These are phyloP conservation scores for Colletotrichum orbiculare DNA, from an alignment of 2,329 filamentous ascomycete species.

Conservation along the genomic window DNA sequence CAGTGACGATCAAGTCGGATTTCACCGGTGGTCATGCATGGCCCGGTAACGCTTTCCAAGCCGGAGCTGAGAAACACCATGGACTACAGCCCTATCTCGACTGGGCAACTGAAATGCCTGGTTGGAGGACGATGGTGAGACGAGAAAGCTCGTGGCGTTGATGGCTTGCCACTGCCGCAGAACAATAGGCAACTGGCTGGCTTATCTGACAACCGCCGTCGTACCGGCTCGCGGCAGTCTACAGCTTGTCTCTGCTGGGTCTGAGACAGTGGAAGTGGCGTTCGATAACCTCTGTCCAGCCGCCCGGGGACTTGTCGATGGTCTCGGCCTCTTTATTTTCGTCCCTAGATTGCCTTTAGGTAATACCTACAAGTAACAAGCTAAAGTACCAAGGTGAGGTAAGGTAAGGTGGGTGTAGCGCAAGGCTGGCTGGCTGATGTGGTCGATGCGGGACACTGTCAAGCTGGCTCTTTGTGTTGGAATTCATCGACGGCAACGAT, in stretches of 20 bases:
- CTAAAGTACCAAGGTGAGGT: no score
- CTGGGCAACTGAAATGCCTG: not conserved
- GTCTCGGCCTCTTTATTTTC: slow-evolving; percentile 27
- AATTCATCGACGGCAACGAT: slow-evolving; percentile 11
- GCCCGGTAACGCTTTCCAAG: no score
- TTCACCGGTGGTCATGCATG: no score
- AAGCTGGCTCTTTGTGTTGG: not conserved
- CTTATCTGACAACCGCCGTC: slow-evolving; percentile 1
- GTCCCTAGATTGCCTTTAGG: not conserved
- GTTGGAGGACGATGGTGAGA: slow-evolving; percentile 23
- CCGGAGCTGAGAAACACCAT: slow-evolving; percentile 3
- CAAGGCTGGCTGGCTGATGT: no score
- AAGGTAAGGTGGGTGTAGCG: no score
- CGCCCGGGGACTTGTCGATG: slow-evolving; percentile 3
- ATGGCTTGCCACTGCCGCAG: slow-evolving; percentile 28
- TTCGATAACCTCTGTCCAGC: slow-evolving; percentile 20
- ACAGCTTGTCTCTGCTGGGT: not conserved
- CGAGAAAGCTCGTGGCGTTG: slow-evolving; percentile 19
- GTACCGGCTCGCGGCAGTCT: slow-evolving; percentile 10
- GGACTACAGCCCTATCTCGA: slow-evolving; percentile 18
- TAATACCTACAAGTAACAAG: no score
- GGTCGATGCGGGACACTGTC: no score
- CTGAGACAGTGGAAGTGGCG: slow-evolving; percentile 12
- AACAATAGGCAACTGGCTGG: slow-evolving; percentile 6
- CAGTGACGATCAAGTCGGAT: no score